Percentiles rank a stretch among this genome's conserved stretches.
These are phyloP conservation scores for Nemania serpens DNA, from an alignment of 2,329 filamentous ascomycete species.

Conservation along the genomic window DNA sequence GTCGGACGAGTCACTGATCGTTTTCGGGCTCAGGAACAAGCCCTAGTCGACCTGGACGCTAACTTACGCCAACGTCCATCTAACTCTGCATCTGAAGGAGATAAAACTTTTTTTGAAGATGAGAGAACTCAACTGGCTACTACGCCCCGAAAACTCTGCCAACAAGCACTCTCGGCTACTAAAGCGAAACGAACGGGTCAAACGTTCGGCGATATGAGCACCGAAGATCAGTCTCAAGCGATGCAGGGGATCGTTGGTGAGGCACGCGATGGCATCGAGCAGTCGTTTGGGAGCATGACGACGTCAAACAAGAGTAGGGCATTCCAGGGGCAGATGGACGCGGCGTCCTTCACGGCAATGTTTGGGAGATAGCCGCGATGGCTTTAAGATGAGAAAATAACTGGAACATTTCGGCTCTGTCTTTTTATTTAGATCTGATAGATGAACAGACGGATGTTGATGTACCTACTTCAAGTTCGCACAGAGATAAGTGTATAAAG, in stretches of 20 bases:
- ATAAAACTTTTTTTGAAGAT: not conserved
- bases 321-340: constrained; percentile 6
- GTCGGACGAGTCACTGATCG: not conserved
- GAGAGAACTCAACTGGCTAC: not conserved
- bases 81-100: not conserved
- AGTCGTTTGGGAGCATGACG: constrained; percentile 1
- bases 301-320: constrained; percentile 1
- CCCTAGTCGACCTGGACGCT: not conserved
- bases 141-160: not conserved
- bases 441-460: no score
- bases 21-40: not conserved
- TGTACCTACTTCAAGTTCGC: no score
- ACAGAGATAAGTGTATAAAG: no score
- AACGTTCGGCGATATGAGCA: not conserved
- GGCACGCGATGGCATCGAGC: not conserved
- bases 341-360: not conserved
- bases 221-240: not conserved
- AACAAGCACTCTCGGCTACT: not conserved
- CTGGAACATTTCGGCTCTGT: no score
- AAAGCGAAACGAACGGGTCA: constrained; percentile 1
- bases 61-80: not conserved
- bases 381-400: no score
- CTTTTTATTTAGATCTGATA: not conserved
- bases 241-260: constrained; percentile 4
- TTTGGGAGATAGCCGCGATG: not conserved